Conservation (phyloP, 108 stramenopile genomes). For the Parietichytrium sp. region DNA sequence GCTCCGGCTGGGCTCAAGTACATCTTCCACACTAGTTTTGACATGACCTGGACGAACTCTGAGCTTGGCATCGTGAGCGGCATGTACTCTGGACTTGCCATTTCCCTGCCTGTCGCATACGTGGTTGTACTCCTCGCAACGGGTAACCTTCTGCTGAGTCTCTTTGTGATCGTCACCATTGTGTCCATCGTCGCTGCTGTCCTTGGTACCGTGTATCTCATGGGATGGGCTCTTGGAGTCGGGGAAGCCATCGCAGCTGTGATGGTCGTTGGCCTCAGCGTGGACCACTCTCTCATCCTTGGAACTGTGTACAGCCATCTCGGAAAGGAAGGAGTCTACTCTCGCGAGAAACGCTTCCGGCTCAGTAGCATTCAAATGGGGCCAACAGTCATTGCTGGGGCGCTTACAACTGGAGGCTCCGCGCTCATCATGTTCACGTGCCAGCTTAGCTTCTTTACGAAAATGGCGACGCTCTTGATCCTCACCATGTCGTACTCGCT, state of each 20-base stretch:
- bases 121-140: conserved; percentile 44
- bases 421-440: conserved; percentile 40
- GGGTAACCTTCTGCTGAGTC: conserved; percentile 31
- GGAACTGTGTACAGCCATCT: conserved; percentile 42
- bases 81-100: conserved; percentile 40
- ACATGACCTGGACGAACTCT: conserved; percentile 12
- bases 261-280: conserved; percentile 50
- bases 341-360: background rate
- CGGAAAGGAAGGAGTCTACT: background rate
- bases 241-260: conserved; percentile 44
- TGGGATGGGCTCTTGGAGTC: conserved; percentile 48
- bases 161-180: conserved; percentile 41
- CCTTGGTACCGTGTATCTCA: conserved; percentile 20
- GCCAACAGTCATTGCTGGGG: conserved; percentile 44
- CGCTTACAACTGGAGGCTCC: conserved; percentile 44
- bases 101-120: conserved; percentile 47
- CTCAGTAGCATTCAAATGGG: conserved; percentile 38
- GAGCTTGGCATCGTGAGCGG: conserved; percentile 44
- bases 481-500: conserved; percentile 40
- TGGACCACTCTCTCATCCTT: conserved; percentile 47
- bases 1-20: background rate
- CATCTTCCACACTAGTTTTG: background rate
- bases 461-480: conserved; percentile 48
- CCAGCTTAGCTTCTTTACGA: conserved; percentile 45
- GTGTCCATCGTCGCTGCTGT: conserved; percentile 42